Conservation (phyloP, 2,329 filamentous ascomycete genomes). For the Diaporthe eres region DNA sequence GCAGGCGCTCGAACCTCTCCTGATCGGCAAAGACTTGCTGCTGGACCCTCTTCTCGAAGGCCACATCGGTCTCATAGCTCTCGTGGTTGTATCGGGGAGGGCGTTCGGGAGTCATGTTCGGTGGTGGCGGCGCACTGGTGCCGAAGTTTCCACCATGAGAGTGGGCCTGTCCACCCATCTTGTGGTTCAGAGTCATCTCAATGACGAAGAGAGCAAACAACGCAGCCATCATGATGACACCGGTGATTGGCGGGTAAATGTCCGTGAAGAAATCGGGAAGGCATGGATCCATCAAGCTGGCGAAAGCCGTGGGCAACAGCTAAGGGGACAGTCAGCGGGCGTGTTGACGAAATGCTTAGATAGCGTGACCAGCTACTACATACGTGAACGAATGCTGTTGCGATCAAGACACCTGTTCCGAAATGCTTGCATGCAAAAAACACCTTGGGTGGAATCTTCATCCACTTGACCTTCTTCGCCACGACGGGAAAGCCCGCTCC, state of each 20-base stretch:
- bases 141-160: slow-evolving; percentile 71
- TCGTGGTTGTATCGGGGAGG: slow-evolving; percentile 50
- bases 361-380: slow-evolving; percentile 43
- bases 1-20: slow-evolving; percentile 36
- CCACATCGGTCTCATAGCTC: slow-evolving; percentile 54
- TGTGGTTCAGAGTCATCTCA: slow-evolving; percentile 73
- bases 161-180: slow-evolving; percentile 65
- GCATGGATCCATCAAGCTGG: slow-evolving; percentile 65
- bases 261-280: slow-evolving; percentile 72
- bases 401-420: slow-evolving; percentile 79
- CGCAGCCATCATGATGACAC: slow-evolving; percentile 75
- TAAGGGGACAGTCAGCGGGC: slow-evolving; percentile 43
- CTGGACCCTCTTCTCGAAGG: slow-evolving; percentile 41
- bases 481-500: slow-evolving; percentile 65
- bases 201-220: slow-evolving; percentile 74
- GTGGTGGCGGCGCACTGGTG: slow-evolving; percentile 46
- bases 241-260: slow-evolving; percentile 72
- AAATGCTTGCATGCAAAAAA: slow-evolving; percentile 77
- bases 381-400: slow-evolving; percentile 81
- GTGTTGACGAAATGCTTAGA: background rate
- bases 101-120: slow-evolving; percentile 45
- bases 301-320: slow-evolving; percentile 73
- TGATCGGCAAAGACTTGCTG: slow-evolving; percentile 42
- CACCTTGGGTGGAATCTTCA: slow-evolving; percentile 69
- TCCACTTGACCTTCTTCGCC: slow-evolving; percentile 69